phyloP scores from a whole-genome alignment of 2,329 filamentous ascomycete species.

The Cladobotryum protrusum region DNA sequence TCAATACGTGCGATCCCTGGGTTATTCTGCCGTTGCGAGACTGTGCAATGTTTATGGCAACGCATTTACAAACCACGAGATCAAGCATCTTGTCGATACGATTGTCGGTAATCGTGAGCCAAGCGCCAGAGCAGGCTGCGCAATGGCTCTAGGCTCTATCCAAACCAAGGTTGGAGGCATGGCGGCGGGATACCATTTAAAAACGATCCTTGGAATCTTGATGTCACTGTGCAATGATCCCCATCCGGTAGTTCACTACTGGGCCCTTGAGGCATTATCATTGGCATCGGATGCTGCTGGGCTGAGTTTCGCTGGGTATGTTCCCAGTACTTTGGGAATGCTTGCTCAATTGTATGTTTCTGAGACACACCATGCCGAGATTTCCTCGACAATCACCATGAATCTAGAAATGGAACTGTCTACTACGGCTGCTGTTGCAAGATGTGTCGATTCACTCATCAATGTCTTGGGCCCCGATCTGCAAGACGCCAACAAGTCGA shows the following conservation, averaged over 20 bases:
- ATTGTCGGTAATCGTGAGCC: conserved; percentile 93
- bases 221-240: conserved; percentile 96
- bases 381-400: conserved; percentile 72
- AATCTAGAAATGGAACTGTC: conserved; percentile 84
- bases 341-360: conserved; percentile 86
- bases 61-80: conserved; percentile 78
- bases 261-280: conserved; percentile 84
- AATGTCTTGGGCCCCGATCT: conserved; percentile 94
- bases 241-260: conserved; percentile 92
- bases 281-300: conserved; percentile 87
- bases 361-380: conserved; percentile 85
- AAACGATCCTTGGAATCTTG: conserved; percentile 95
- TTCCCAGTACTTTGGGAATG: conserved; percentile 87
- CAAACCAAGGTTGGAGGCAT: conserved; percentile 95
- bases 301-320: conserved; percentile 83
- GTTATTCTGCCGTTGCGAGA: conserved; percentile 77
- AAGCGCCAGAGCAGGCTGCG: conserved; percentile 86
- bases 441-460: conserved; percentile 90
- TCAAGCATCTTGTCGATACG: conserved; percentile 87
- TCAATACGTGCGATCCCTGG: conserved; percentile 76
- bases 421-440: conserved; percentile 74
- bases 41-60: conserved; percentile 83
- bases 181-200: conserved; percentile 92
- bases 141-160: conserved; percentile 86
- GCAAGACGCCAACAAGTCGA: conserved; percentile 85